Conservation (phyloP, 306 rosid genomes). For the Phaseolus lunatus region DNA sequence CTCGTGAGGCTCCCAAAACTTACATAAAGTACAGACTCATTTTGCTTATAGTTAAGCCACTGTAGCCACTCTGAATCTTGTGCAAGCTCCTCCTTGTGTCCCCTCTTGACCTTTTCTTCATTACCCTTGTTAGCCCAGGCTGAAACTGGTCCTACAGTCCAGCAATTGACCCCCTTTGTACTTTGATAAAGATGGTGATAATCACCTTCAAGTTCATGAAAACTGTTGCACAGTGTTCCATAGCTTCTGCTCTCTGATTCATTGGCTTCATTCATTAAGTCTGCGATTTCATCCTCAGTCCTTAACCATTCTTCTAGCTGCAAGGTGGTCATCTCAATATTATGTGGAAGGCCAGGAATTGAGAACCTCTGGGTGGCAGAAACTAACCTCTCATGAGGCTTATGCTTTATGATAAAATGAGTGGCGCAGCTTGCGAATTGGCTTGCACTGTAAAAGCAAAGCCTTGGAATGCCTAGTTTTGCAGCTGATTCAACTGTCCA, state of each 20-base stretch:
- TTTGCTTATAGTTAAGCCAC: conserved; percentile 42
- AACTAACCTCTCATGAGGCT: conserved; percentile 41
- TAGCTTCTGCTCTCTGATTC: conserved; percentile 47
- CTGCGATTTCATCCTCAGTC: not conserved
- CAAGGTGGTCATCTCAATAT: conserved; percentile 17
- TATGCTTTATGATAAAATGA: conserved; percentile 33
- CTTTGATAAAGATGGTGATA: conserved; percentile 31
- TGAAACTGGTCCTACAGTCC: conserved; percentile 52
- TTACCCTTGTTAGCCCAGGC: conserved; percentile 8
- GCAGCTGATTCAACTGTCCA: conserved; percentile 52
- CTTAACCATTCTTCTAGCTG: conserved; percentile 40
- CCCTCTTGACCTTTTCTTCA: conserved; percentile 10
- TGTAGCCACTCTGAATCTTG: conserved; percentile 32
- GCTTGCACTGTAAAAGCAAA: conserved; percentile 44
- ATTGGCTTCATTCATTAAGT: not conserved
- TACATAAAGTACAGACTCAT: conserved; percentile 39
- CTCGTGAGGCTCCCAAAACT: conserved; percentile 42
- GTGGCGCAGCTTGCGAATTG: conserved; percentile 27
- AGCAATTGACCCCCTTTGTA: conserved; percentile 36
- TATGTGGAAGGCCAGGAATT: conserved; percentile 44
- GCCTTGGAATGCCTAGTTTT: conserved; percentile 48
- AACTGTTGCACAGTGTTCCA: conserved; percentile 43
- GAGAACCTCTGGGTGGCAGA: conserved; percentile 36
- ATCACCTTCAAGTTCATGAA: conserved; percentile 48
- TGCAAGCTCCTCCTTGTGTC: not conserved